Conservation (phyloP, 352 stramenopile genomes). For the Globisporangium rhizosaccharum region DNA sequence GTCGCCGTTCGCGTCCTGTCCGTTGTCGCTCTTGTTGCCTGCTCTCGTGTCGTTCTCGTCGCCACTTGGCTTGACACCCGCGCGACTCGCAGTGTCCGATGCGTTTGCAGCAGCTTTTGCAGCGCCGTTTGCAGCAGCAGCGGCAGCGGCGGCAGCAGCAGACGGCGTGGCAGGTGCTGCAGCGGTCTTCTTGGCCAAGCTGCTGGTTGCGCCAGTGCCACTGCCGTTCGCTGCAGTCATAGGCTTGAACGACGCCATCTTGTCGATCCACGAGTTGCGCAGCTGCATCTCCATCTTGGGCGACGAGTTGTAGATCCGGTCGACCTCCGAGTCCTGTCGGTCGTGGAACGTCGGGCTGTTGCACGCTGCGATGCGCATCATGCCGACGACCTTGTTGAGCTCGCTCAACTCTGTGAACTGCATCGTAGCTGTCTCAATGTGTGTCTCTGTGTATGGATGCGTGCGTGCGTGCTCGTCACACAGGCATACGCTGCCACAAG, state of each 20-base stretch:
- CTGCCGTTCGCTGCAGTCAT: constrained; percentile 17
- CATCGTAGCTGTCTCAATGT: constrained; percentile 26
- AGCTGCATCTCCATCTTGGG: constrained; percentile 85
- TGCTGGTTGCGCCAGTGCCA: constrained; percentile 8
- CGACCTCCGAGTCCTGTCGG: constrained; percentile 86
- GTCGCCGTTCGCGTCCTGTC: constrained; percentile 2
- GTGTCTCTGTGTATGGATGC: neutral
- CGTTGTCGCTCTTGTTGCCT: constrained; percentile 9
- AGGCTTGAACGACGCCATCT: constrained; percentile 75
- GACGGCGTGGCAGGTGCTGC: constrained; percentile 10
- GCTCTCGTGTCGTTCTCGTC: constrained; percentile 1
- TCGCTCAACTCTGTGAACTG: constrained; percentile 89
- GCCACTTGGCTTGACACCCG: constrained; percentile 12
- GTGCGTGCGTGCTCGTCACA: neutral
- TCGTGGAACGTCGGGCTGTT: constrained; percentile 88
- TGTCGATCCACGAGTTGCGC: constrained; percentile 87
- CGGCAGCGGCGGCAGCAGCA: neutral
- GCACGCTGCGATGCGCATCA: constrained; percentile 76
- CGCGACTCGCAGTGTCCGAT: constrained; percentile 10
- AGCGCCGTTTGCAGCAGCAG: neutral
- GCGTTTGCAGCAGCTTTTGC: constrained; percentile 2
- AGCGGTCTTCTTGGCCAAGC: constrained; percentile 42
- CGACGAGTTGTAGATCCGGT: constrained; percentile 88
- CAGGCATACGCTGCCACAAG: neutral
- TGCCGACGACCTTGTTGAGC: constrained; percentile 74